These are phyloP conservation scores for Penicillium atrosanguineum DNA, from an alignment of 495 filamentous ascomycete genomes.

Conservation along the genomic window DNA sequence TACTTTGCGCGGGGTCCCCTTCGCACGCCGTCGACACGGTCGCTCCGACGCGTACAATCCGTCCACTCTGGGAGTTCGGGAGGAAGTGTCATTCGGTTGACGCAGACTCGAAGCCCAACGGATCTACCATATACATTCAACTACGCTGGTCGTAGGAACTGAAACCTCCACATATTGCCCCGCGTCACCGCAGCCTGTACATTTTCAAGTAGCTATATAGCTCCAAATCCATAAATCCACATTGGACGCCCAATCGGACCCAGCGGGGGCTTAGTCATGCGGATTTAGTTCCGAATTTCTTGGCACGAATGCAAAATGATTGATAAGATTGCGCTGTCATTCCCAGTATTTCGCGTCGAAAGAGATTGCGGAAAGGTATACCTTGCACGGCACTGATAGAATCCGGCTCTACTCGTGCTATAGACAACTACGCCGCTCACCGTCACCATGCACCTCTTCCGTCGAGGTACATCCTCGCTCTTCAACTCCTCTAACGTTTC, in stretches of 20 bases:
- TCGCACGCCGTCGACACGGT: slow-evolving; percentile 36
- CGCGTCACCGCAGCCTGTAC: slow-evolving; percentile 14
- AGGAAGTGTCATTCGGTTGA: slow-evolving; percentile 47
- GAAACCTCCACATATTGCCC: background rate
- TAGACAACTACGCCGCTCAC: background rate
- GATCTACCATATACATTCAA: slow-evolving; percentile 48
- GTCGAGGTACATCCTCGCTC: slow-evolving; percentile 33
- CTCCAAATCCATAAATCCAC: background rate
- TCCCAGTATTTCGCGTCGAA: slow-evolving; percentile 5
- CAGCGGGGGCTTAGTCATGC: slow-evolving; percentile 26
- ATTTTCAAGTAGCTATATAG: slow-evolving; percentile 9
- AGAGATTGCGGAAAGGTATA: background rate
- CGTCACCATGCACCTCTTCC: slow-evolving; percentile 38
- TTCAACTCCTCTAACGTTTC: slow-evolving; percentile 33
- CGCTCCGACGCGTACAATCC: slow-evolving; percentile 37
- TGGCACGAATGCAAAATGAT: slow-evolving; percentile 29
- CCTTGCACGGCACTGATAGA: background rate
- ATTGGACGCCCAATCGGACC: slow-evolving; percentile 6
- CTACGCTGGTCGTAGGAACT: slow-evolving; percentile 21
- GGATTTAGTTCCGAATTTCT: slow-evolving; percentile 17
- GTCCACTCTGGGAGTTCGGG: slow-evolving; percentile 37
- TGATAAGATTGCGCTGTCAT: slow-evolving; percentile 28
- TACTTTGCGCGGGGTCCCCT: slow-evolving; percentile 8
- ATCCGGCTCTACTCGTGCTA: background rate
- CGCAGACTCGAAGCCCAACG: slow-evolving; percentile 32